These are phyloP conservation scores for Starmerella asiatica DNA, from an alignment of 805 yeast genomes.

Conservation along the genomic window DNA sequence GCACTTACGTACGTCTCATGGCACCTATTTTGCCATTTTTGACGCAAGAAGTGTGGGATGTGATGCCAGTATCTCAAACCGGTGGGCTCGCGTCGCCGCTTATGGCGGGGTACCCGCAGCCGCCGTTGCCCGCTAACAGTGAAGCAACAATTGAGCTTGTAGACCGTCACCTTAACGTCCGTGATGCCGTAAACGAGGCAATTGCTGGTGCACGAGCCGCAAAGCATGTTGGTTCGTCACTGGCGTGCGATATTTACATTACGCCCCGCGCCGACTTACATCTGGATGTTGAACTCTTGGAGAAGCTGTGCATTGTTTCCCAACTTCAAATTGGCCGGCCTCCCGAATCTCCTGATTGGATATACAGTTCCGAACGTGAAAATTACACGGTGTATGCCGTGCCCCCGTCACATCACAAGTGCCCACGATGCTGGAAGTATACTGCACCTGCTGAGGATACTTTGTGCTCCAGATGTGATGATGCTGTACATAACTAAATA, in stretches of 20 bases:
- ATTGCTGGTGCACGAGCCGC: slow-evolving; percentile 45
- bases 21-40: slow-evolving; percentile 75
- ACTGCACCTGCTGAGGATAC: slow-evolving; percentile 38
- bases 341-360: slow-evolving; percentile 21
- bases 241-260: slow-evolving; percentile 42
- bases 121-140: slow-evolving; percentile 23
- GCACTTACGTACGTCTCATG: slow-evolving; percentile 49
- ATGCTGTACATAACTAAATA: slow-evolving; percentile 1
- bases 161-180: slow-evolving; percentile 34
- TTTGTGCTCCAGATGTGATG: slow-evolving; percentile 54
- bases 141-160: slow-evolving; percentile 28
- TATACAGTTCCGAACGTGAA: slow-evolving; percentile 26
- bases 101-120: slow-evolving; percentile 32
- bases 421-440: slow-evolving; percentile 93
- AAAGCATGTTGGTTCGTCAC: slow-evolving; percentile 36
- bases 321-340: slow-evolving; percentile 31
- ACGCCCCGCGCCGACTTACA: slow-evolving; percentile 15
- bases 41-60: slow-evolving; percentile 80
- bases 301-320: slow-evolving; percentile 54
- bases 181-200: slow-evolving; percentile 37
- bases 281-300: slow-evolving; percentile 33
- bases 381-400: slow-evolving; percentile 30
- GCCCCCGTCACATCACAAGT: slow-evolving; percentile 42
- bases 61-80: slow-evolving; percentile 30
- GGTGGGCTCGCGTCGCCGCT: slow-evolving; percentile 33